Percentiles rank a stretch among this genome's conserved stretches.
Evolutionary conservation across 2,329 filamentous ascomycete species (phyloP).

Genomic region (Nothomitra cinnamomea): DNA sequence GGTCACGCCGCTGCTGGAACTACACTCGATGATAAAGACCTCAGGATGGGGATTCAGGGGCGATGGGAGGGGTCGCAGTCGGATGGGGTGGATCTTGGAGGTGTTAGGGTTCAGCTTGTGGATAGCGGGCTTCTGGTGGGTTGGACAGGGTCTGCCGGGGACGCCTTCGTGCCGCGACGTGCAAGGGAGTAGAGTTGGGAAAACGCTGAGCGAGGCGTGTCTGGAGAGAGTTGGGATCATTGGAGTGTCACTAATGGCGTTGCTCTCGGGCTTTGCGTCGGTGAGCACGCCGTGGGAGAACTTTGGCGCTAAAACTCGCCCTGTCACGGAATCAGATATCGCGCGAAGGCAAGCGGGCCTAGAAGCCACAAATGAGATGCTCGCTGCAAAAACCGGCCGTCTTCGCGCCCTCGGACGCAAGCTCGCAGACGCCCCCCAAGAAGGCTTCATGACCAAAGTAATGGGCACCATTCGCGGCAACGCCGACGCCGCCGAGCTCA

Average conservation of each 20-base stretch:
- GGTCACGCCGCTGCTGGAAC: conserved; percentile 62
- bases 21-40: conserved; percentile 44
- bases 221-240: conserved; percentile 61
- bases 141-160: conserved; percentile 46
- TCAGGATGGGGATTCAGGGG: conserved; percentile 46
- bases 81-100: conserved; percentile 48
- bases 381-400: conserved; percentile 55
- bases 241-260: conserved; percentile 71
- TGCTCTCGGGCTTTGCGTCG: conserved; percentile 79
- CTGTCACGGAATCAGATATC: conserved; percentile 57
- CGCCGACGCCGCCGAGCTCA: conserved; percentile 33
- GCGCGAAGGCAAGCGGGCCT: conserved; percentile 62
- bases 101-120: conserved; percentile 44
- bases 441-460: conserved; percentile 56
- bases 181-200: conserved; percentile 20
- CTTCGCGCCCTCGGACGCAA: conserved; percentile 55
- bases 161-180: conserved; percentile 28
- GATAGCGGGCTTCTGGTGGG: conserved; percentile 60
- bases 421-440: conserved; percentile 26
- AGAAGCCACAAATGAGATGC: conserved; percentile 64
- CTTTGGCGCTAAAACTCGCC: conserved; percentile 47
- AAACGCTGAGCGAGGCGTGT: conserved; percentile 31
- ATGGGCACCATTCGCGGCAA: conserved; percentile 53
- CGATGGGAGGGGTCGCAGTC: conserved; percentile 37
- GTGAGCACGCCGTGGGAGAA: conserved; percentile 77